These are phyloP conservation scores for Syzygium aqueum DNA, from an alignment of 345 rosid species.

Conservation along the genomic window DNA sequence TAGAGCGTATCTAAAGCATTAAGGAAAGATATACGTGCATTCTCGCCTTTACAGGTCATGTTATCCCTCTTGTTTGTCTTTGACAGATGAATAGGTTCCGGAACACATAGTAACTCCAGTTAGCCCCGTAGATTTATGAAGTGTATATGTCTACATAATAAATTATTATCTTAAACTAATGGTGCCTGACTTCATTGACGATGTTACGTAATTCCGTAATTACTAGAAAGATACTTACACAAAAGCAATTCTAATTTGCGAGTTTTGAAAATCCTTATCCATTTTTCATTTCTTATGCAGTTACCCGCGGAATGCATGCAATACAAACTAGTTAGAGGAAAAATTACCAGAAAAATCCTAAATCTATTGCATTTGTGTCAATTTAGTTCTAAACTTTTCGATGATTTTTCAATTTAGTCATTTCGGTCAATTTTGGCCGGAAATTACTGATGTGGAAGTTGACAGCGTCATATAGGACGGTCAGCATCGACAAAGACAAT, in stretches of 20 bases:
- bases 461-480: no score
- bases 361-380: no score
- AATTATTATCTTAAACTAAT: background rate
- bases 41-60: background rate
- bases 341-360: no score
- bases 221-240: background rate
- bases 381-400: no score
- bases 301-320: no score
- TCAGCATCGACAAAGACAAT: rapidly evolving
- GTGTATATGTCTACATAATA: background rate
- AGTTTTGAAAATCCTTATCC: background rate
- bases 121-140: background rate
- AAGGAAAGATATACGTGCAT: background rate
- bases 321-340: no score
- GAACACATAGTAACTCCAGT: background rate
- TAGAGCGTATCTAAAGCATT: background rate
- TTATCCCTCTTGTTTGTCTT: background rate
- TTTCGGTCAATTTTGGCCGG: no score
- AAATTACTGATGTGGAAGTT: no score
- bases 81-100: background rate
- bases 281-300: background rate
- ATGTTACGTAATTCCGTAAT: background rate
- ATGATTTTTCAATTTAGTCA: no score
- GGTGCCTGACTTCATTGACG: background rate
- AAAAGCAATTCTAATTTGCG: background rate